Evolutionary conservation across 208 protist species (phyloP), one percentile per base, ranked within the genome.

Genomic region (Crithidia bombi): DNA sequence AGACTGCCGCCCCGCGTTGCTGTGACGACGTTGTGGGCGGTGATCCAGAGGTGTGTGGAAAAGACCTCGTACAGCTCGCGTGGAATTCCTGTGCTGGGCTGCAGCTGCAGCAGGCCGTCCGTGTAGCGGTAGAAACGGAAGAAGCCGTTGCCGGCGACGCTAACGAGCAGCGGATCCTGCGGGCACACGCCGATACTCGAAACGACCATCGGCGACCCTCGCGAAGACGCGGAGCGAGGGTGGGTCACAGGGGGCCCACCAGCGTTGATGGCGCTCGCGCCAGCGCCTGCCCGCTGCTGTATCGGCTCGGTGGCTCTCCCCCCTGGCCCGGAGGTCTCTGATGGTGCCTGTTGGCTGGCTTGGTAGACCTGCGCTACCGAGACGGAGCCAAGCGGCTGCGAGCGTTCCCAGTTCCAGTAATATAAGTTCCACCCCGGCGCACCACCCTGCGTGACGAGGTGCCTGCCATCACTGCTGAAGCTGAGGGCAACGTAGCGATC

Each of bases 321-420:
- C 11, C 30, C 4, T n/a, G 39, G 28, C 17, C 36, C 36, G 14
- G 38, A 9, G 10, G 5, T 36, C 3, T 52, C 57, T 5, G 11
- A 3, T 25, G 56, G 65, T 3, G 35, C 41, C 43, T 69, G 70
- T 36, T 49, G 43, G 2, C 5, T 25, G 11, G 70, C 11, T 12
- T 51, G 5, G 44, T 59, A 70, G 39, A 76, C 12, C 33, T 64
- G 65, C 19, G 69, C 66, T 15, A 88, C 38, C 15, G 90, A 91
- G 26, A 81, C 69, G 32, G 61, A 75, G 14, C 87, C 91, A 46
- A 97, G 82, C 23, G 90, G 89, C 73, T 94, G 93, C 14, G 91
- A 92, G 23, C 92, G 89, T 79, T 97, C 91, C 91, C 91, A 96
- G 69, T 92, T 95, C 90, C 91, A 97, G 73, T 92, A 95, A 58